Conservation (phyloP, 768 basidiomycete genomes). For the Suillus ampliporus region DNA sequence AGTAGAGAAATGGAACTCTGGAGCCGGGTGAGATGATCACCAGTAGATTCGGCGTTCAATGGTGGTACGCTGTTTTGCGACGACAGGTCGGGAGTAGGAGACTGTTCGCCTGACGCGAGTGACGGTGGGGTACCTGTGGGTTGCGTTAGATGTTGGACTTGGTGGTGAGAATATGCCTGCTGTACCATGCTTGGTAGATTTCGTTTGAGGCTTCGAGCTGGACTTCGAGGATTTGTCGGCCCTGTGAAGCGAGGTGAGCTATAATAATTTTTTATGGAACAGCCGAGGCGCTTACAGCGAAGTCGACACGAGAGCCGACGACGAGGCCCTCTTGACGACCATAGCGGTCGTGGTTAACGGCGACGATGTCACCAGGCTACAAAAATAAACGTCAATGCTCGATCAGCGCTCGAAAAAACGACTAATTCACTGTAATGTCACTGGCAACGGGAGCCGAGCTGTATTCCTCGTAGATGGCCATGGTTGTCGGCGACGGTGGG, state of each 20-base stretch:
- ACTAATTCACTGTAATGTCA: conserved; percentile 45
- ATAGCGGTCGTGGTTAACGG: conserved; percentile 66
- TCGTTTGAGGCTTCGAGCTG: conserved; percentile 70
- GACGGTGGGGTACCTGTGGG: conserved; percentile 71
- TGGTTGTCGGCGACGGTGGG: conserved; percentile 34
- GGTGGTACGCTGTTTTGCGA: conserved; percentile 59
- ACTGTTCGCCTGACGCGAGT: conserved; percentile 79
- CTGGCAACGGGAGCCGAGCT: conserved; percentile 29
- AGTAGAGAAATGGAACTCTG: conserved; percentile 9
- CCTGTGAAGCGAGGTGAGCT: conserved; percentile 47
- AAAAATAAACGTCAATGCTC: conserved; percentile 10
- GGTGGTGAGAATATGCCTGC: conserved; percentile 1
- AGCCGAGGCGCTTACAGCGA: conserved; percentile 52
- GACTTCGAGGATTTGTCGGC: conserved; percentile 82
- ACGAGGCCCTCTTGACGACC: conserved; percentile 82
- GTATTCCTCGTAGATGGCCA: conserved; percentile 45
- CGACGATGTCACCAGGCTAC: conserved; percentile 82
- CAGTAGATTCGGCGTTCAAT: conserved; percentile 76
- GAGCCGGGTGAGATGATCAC: conserved; percentile 44
- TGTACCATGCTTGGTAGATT: conserved; percentile 71
- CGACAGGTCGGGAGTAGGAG: conserved; percentile 56
- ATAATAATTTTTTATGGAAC: not conserved
- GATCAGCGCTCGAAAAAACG: conserved; percentile 2
- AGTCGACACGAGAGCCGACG: conserved; percentile 75
- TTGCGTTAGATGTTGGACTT: conserved; percentile 13